A percentile compares a stretch with the other conserved stretches of the same genome.
phyloP scores from a whole-genome alignment of 257 asterid genomes.

The Nicotiana benthamiana region DNA sequence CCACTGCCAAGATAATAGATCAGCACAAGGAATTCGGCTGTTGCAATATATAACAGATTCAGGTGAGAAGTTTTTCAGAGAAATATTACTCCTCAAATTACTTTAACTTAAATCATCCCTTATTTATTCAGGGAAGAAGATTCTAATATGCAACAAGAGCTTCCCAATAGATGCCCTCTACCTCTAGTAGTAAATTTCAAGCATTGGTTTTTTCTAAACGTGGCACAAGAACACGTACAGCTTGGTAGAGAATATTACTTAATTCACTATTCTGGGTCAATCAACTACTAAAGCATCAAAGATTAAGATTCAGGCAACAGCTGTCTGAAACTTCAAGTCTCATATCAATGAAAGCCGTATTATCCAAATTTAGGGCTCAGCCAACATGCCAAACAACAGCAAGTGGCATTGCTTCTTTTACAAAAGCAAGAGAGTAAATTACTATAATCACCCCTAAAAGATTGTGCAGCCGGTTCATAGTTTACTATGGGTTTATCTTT shows the following conservation, averaged over 20 bases:
- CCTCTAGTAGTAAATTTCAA: neutral
- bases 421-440: neutral
- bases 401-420: neutral
- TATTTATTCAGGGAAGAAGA: neutral
- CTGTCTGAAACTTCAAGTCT: neutral
- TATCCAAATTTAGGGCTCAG: neutral
- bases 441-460: neutral
- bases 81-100: neutral
- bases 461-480: neutral
- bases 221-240: neutral
- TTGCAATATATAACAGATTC: neutral
- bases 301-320: neutral
- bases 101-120: neutral
- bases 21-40: neutral
- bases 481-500: neutral
- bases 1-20: constrained; percentile 49
- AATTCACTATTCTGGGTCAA: neutral
- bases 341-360: neutral
- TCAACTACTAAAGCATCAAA: neutral
- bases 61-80: neutral
- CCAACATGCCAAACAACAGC: neutral
- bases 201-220: neutral
- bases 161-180: neutral
- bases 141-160: neutral
- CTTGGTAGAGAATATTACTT: neutral